These are phyloP conservation scores for Dittrichia graveolens DNA, from an alignment of 129 eudicot species.

Conservation along the genomic window DNA sequence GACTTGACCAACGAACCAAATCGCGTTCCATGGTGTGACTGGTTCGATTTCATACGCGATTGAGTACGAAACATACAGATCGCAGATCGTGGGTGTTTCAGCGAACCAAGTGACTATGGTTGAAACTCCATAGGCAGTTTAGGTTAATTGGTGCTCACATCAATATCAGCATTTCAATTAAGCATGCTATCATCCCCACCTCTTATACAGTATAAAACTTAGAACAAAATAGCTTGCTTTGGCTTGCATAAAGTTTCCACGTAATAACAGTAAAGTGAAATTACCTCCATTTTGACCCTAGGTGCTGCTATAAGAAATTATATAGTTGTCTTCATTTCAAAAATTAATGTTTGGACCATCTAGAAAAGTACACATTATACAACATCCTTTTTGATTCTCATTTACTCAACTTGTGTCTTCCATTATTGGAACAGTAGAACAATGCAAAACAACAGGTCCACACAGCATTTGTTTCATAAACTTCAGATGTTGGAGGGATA, in stretches of 20 bases:
- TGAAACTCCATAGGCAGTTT: too few relatives aligned
- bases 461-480: background rate
- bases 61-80: too few relatives aligned
- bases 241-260: background rate
- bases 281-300: background rate
- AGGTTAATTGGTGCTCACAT: too few relatives aligned
- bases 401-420: background rate
- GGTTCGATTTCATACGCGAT: too few relatives aligned
- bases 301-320: background rate
- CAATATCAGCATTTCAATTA: too few relatives aligned
- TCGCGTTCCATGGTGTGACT: too few relatives aligned
- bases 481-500: background rate
- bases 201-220: too few relatives aligned
- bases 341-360: background rate
- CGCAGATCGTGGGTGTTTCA: too few relatives aligned
- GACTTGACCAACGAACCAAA: too few relatives aligned
- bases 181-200: too few relatives aligned
- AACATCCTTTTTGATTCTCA: background rate
- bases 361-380: slow-evolving; percentile 1
- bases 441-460: background rate
- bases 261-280: background rate
- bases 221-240: too few relatives aligned
- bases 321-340: background rate
- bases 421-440: background rate
- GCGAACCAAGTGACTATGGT: too few relatives aligned